Evolutionary conservation across 2,329 filamentous ascomycete species (phyloP).

Genomic region (Fusarium papillatum): DNA sequence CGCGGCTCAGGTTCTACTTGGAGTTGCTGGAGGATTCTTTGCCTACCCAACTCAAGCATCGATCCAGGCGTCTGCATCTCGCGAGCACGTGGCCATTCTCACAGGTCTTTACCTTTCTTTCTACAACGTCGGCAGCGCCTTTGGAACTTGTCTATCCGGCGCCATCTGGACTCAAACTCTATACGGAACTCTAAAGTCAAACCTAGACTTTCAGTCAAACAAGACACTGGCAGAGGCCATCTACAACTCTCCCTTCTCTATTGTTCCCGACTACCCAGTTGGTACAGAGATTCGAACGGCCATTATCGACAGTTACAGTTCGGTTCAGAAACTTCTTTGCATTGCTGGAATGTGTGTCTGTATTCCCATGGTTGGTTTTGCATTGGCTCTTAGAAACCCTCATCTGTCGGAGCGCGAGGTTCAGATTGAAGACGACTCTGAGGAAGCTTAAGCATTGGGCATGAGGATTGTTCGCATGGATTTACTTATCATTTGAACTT

Average conservation of each 20-base stretch:
- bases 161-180: conserved; percentile 59
- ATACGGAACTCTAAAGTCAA: conserved; percentile 47
- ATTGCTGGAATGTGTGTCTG: conserved; percentile 61
- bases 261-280: conserved; percentile 51
- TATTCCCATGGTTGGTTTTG: conserved; percentile 61
- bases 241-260: conserved; percentile 54
- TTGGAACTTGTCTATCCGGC: conserved; percentile 56
- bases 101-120: conserved; percentile 56
- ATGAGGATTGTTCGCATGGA: background rate
- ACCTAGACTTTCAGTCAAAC: conserved; percentile 52
- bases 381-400: conserved; percentile 58
- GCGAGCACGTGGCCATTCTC: conserved; percentile 54
- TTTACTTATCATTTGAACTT: background rate
- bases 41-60: conserved; percentile 56
- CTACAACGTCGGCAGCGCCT: conserved; percentile 57
- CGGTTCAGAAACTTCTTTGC: conserved; percentile 59
- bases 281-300: conserved; percentile 58
- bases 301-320: conserved; percentile 59
- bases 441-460: background rate
- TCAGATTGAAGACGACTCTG: conserved; percentile 36
- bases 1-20: conserved; percentile 67
- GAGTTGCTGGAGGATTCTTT: conserved; percentile 71
- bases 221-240: conserved; percentile 50
- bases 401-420: conserved; percentile 54
- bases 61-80: conserved; percentile 53